A percentile compares a stretch with the other conserved stretches of the same genome.
phyloP scores from a whole-genome alignment of 1,284 basidiomycete species.

The Ustilago lituana region DNA sequence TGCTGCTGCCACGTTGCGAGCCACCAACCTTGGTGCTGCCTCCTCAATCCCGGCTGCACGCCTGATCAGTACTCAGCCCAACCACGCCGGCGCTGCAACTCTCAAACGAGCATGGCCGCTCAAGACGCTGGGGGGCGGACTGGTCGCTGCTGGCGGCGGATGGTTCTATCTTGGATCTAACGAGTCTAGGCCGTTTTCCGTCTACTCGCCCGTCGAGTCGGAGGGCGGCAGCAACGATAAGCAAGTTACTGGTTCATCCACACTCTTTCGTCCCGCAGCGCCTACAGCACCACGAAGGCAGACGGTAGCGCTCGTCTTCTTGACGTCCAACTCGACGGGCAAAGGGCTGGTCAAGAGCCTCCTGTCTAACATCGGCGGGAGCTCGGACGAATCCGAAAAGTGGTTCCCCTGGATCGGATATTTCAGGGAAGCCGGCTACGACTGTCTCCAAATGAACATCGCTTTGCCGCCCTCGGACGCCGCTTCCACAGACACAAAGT shows the following conservation, averaged over 20 bases:
- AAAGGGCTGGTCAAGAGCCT: conserved; percentile 27
- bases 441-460: conserved; percentile 48
- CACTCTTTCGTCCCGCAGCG: conserved; percentile 30
- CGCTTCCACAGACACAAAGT: not conserved
- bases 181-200: conserved; percentile 1
- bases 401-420: conserved; percentile 51
- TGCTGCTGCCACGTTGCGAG: conserved; percentile 4
- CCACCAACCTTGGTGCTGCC: not conserved
- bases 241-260: conserved; percentile 16
- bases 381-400: conserved; percentile 13
- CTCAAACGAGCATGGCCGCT: conserved; percentile 11
- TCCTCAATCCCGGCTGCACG: conserved; percentile 1
- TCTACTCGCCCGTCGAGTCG: conserved; percentile 25
- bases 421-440: conserved; percentile 47
- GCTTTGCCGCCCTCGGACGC: conserved; percentile 4
- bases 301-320: conserved; percentile 34
- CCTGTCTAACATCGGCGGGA: conserved; percentile 21
- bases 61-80: conserved; percentile 7
- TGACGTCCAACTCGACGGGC: conserved; percentile 15
- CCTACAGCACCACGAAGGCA: conserved; percentile 36
- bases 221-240: not conserved
- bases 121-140: conserved; percentile 27
- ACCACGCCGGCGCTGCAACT: not conserved
- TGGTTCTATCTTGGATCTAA: conserved; percentile 10
- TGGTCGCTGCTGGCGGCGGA: conserved; percentile 28